These are phyloP conservation scores for Ruellia speciosa DNA, from an alignment of 305 asterid genomes.

Conservation along the genomic window DNA sequence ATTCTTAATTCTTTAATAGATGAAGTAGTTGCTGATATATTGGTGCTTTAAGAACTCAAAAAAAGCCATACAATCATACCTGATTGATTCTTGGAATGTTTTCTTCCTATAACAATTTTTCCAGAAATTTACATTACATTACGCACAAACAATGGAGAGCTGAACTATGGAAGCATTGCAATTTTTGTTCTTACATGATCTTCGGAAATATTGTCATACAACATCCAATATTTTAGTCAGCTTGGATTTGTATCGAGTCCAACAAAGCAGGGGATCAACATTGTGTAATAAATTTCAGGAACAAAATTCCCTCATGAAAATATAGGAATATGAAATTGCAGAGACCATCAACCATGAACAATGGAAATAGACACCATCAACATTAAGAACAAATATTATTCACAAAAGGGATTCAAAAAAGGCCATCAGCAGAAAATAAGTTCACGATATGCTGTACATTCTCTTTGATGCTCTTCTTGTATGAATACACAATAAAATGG, in stretches of 20 bases:
- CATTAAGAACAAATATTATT: conserved; percentile 5
- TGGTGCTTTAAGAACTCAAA: conserved; percentile 18
- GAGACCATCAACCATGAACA: too few relatives aligned
- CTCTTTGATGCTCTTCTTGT: conserved; percentile 11
- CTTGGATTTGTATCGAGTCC: too few relatives aligned
- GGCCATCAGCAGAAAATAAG: conserved; percentile 7
- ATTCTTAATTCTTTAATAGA: conserved; percentile 47
- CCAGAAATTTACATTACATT: too few relatives aligned
- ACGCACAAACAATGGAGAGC: too few relatives aligned
- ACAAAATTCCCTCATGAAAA: not conserved
- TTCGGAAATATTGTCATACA: too few relatives aligned
- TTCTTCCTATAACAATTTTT: too few relatives aligned
- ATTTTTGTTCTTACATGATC: too few relatives aligned
- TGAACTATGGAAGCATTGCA: too few relatives aligned
- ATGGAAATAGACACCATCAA: not conserved
- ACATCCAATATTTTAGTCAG: too few relatives aligned
- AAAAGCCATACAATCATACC: not conserved
- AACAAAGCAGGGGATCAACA: conserved; percentile 9
- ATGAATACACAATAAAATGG: too few relatives aligned
- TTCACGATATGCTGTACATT: conserved; percentile 21
- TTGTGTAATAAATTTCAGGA: not conserved
- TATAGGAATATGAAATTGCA: not conserved
- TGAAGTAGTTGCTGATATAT: conserved; percentile 47
- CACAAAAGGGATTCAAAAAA: conserved; percentile 20
- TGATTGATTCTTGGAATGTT: not conserved